phyloP scores from a whole-genome alignment of 2,329 filamentous ascomycete genomes.

The Pezicula carpinea region DNA sequence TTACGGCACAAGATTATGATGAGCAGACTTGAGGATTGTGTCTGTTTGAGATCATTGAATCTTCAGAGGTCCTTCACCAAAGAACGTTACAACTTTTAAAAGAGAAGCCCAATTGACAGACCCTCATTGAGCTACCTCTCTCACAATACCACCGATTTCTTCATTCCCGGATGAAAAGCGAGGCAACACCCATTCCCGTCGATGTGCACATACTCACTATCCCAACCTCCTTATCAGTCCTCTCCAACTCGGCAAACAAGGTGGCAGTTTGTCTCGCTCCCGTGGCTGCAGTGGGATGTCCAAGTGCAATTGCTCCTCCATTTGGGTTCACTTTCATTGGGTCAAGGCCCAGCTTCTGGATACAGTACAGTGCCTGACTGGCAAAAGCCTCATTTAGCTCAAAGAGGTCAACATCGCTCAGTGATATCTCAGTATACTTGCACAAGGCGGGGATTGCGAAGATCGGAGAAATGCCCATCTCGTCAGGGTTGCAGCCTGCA shows the following conservation, averaged over 20 bases:
- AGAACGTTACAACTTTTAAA: no score
- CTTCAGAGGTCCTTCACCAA: no score
- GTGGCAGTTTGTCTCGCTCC: slow-evolving; percentile 44
- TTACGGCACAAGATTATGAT: no score
- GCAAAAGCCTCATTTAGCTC: slow-evolving; percentile 56
- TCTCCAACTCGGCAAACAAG: slow-evolving; percentile 42
- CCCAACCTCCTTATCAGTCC: slow-evolving; percentile 41
- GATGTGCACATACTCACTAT: slow-evolving; percentile 45
- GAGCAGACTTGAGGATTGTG: no score
- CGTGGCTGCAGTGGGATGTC: slow-evolving; percentile 48
- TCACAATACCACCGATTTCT: no score
- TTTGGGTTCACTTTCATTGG: slow-evolving; percentile 45
- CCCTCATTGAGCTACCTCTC: no score
- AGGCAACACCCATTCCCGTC: slow-evolving; percentile 20
- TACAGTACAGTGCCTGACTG: slow-evolving; percentile 33
- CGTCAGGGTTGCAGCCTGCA: slow-evolving; percentile 58
- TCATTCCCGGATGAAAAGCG: slow-evolving; percentile 19
- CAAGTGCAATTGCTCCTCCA: slow-evolving; percentile 49
- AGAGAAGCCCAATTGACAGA: no score
- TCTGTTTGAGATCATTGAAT: no score
- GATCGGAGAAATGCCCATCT: slow-evolving; percentile 65
- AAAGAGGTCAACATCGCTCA: slow-evolving; percentile 58
- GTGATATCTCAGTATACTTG: slow-evolving; percentile 49
- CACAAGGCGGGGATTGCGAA: slow-evolving; percentile 61
- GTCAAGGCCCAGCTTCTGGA: slow-evolving; percentile 43